Evolutionary conservation across 148 eudicot species (phyloP).

Genomic region (Fagopyrum esculentum): DNA sequence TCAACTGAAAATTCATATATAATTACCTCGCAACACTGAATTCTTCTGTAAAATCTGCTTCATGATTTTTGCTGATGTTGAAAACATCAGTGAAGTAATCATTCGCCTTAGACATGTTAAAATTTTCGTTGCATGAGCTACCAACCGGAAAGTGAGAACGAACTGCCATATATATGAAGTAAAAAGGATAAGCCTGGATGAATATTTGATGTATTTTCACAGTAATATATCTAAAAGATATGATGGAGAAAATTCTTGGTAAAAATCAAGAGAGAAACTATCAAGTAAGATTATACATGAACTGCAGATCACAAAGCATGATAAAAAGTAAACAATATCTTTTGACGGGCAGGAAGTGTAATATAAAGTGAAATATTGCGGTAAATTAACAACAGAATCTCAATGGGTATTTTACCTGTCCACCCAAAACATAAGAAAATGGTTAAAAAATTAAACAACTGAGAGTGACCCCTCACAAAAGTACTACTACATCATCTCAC

Average conservation of each 20-base stretch:
- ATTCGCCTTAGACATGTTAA: neutral
- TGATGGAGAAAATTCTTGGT: neutral
- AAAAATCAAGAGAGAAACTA: neutral
- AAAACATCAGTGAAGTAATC: neutral
- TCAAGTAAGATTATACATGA: neutral
- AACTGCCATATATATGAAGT: neutral
- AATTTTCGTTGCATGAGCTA: neutral
- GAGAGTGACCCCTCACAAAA: neutral
- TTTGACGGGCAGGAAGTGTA: neutral
- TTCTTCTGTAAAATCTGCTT: conserved; percentile 7
- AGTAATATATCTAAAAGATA: neutral
- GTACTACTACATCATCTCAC: neutral
- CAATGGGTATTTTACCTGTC: neutral
- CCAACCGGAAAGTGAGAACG: neutral
- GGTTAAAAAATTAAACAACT: too few species aligned
- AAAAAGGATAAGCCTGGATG: neutral
- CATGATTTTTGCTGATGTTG: neutral
- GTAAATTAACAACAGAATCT: neutral
- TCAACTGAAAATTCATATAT: neutral
- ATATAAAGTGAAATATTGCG: neutral
- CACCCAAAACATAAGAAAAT: neutral
- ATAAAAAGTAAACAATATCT: neutral
- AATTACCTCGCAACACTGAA: neutral
- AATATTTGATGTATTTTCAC: neutral
- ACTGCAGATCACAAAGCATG: neutral